A percentile compares a stretch with the other conserved stretches of the same genome.
phyloP scores from a whole-genome alignment of 129 eudicot species.

The Flaveria ramosissima region DNA sequence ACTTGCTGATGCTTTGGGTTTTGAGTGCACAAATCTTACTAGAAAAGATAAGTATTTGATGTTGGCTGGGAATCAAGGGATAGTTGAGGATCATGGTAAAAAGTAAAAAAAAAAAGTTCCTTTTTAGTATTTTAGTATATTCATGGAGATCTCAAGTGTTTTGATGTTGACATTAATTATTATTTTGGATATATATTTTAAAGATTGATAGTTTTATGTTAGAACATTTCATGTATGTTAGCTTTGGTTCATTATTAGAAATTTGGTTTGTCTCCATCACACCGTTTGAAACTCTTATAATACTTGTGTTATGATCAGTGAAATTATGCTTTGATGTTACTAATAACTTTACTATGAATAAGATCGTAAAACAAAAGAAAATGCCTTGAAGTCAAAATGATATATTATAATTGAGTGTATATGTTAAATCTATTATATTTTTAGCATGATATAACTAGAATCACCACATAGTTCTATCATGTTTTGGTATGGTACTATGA shows the following conservation, averaged over 20 bases:
- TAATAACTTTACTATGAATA: too few relatives aligned
- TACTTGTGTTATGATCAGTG: too few relatives aligned
- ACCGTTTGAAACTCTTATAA: too few relatives aligned
- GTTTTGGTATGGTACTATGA: too few relatives aligned
- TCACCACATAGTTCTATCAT: too few relatives aligned
- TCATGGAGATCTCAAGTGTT: conserved; percentile 15
- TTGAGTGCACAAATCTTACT: conserved; percentile 83
- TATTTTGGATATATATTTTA: conserved; percentile 30
- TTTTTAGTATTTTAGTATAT: conserved; percentile 4
- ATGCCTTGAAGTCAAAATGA: too few relatives aligned
- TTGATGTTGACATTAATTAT: conserved; percentile 27
- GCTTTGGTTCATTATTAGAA: neutral
- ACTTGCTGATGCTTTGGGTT: conserved; percentile 78
- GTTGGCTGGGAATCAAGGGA: conserved; percentile 94
- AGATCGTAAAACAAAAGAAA: too few relatives aligned
- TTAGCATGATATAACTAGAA: neutral
- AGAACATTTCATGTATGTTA: neutral
- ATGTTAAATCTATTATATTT: neutral
- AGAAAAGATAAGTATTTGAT: conserved; percentile 92
- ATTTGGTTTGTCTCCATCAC: too few relatives aligned
- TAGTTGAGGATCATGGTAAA: conserved; percentile 48
- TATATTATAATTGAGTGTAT: too few relatives aligned
- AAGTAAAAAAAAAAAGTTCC: conserved; percentile 21
- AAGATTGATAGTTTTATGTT: neutral
- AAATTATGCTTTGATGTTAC: too few relatives aligned